Base-by-base conservation (phyloP, 208 protist genomes). In the Leishmania aethiopica region DNA sequence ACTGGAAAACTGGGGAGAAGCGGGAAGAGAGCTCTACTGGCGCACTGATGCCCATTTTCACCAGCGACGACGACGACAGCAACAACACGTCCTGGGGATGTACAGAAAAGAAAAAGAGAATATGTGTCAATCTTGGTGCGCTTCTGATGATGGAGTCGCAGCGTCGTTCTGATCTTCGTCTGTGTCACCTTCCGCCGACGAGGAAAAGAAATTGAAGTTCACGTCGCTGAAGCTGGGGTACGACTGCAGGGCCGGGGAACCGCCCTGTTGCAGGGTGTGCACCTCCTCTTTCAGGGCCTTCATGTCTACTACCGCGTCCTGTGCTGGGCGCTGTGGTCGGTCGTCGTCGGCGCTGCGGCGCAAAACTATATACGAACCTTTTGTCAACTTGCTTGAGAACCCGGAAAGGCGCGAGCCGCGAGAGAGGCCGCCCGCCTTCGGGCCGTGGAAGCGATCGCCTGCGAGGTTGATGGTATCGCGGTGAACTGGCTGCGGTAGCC, bases 171-270 rank as follows among this genome's bases (percentile, higher is more conserved):
- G 7, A 42, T 40, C 8, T 71, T 62, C 69, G 45, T 81, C 25
- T 55, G 49, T 57, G 35, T 80, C 79, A n/a, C 84, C 79, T n/a
- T 80, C 73, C 19, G 8, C n/a, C 3, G 70, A 13, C 45, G 15
- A 47, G 22, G 64, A 70, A 13, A 79, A 82, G 53, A 92, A 90
- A 13, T 76, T 77, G 2, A 92, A 79, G 19, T 86, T 80, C 81
- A 93, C 87, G 40, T 82, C 82, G 40, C 85, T 55, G 74, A 95
- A 93, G 69, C 77, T 88, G 28, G 92, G 92, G 84, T 93, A 95
- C 11, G 88, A 91, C 59, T 86, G 88, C 3, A 92, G 74, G 62
- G 91, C 89, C 19, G 89, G 86, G 17, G 92, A 95, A 3, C 82
- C 77, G 1, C 77, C 81, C 6, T 77, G 80, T 51, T 79, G 73